Percentiles rank a stretch among this genome's conserved stretches.
phyloP scores from a whole-genome alignment of 768 basidiomycete genomes.

The Gyrodon lividus region DNA sequence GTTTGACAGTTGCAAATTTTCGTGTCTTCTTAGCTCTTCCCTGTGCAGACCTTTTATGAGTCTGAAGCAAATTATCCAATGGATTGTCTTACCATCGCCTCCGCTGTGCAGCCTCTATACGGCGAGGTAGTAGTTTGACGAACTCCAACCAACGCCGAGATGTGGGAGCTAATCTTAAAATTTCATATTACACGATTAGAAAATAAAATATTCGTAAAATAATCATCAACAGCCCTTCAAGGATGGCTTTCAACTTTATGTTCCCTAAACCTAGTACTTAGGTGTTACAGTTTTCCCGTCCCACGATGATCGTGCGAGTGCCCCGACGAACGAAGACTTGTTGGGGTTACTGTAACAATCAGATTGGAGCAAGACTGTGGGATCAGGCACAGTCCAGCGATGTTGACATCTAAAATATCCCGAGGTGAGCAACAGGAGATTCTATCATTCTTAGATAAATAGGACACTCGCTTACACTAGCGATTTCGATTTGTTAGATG shows the following conservation, averaged over 20 bases:
- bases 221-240: too few relatives aligned
- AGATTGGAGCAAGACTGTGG: background rate
- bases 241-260: background rate
- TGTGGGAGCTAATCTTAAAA: too few relatives aligned
- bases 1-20: constrained; percentile 93
- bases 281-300: background rate
- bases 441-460: constrained; percentile 11
- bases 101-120: too few relatives aligned
- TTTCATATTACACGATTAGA: too few relatives aligned
- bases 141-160: too few relatives aligned
- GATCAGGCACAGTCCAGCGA: background rate
- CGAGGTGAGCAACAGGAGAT: background rate
- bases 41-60: constrained; percentile 37
- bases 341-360: too few relatives aligned
- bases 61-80: background rate
- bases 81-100: constrained; percentile 18
- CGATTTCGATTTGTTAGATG: background rate
- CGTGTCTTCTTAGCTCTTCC: constrained; percentile 91
- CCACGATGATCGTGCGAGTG: constrained; percentile 7
- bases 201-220: too few relatives aligned
- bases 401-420: constrained; percentile 2
- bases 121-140: background rate
- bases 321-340: background rate
- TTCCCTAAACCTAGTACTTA: background rate
- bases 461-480: too few relatives aligned